Base-by-base conservation (phyloP, 306 rosid genomes). In the Glycine tomentella region DNA sequence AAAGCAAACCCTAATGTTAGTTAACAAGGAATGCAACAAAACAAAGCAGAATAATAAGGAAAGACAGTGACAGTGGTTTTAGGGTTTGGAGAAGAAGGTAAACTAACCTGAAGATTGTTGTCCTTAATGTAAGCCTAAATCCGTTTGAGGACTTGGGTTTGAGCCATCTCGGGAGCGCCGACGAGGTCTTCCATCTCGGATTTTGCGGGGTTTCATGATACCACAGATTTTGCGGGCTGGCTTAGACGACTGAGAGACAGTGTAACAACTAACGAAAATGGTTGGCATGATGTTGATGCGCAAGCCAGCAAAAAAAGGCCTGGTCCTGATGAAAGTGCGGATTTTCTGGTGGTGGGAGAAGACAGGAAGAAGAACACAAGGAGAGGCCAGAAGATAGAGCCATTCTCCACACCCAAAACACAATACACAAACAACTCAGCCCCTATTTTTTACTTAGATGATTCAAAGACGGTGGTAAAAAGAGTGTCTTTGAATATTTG, bases 51-150 rank as follows among this genome's bases (percentile, higher is more conserved):
- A 2, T 1, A 2, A 33, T 3, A 33, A 33, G 3, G 1, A 33
- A 33, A 33, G 3, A 33, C 36, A 33, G 1, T 33, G 36, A 33
- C 3, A 33, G 36, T 1, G 36, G 36, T 2, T 33, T 40, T 40
- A 40, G 45, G 45, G 45, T 40, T 40, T 33, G 42, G 5, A 9
- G 62, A 8, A 34, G 10, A 53, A 4, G 56, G 20, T 20, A 20
- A 20, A 20, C 20, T 20, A 55, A 95, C 99, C 98, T 95, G 99
- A 80, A 95, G 99, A 84, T 95, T 92, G 83, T 95, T 84, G 17
- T 20, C 20, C 0, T 20, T 20, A 20, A 20, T 20, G 20, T 20
- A 20, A 20, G 20, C 20, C 20, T 1, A 20, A 20, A 20, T 20
- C 20, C 20, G 20, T 20, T 20, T 20, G 20, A 20, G 20, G 20